A percentile compares a stretch with the other conserved stretches of the same genome.
phyloP scores from a whole-genome alignment of 2,329 filamentous ascomycete genomes.

The Trematosphaeria pertusa region DNA sequence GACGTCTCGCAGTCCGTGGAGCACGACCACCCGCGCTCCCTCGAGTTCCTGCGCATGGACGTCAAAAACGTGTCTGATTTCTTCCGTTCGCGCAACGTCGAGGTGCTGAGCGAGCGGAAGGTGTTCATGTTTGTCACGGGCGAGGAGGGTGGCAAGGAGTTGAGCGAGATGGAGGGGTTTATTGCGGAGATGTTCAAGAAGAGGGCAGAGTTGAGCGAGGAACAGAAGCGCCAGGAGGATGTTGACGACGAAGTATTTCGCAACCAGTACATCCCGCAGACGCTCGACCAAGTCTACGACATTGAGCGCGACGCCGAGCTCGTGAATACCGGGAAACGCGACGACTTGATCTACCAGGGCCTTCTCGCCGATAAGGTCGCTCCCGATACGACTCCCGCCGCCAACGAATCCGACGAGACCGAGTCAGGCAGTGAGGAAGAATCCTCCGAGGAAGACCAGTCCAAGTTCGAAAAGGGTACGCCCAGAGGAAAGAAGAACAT shows the following conservation, averaged over 20 bases:
- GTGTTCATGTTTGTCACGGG: constrained; percentile 84
- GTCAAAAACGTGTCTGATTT: constrained; percentile 97
- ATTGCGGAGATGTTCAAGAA: constrained; percentile 73
- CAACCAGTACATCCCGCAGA: constrained; percentile 96
- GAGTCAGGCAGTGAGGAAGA: constrained; percentile 25
- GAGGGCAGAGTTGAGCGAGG: constrained; percentile 57
- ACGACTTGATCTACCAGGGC: constrained; percentile 83
- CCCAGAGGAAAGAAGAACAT: constrained; percentile 66
- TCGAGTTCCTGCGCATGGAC: constrained; percentile 97
- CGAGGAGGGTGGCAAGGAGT: constrained; percentile 65
- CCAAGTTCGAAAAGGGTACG: constrained; percentile 43
- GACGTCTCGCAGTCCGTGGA: constrained; percentile 98
- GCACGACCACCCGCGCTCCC: constrained; percentile 89
- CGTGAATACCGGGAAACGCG: constrained; percentile 74
- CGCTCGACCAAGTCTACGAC: constrained; percentile 94
- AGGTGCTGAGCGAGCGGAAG: constrained; percentile 78
- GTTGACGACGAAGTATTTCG: constrained; percentile 92
- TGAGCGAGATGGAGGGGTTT: constrained; percentile 65
- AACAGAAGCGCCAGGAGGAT: constrained; percentile 65
- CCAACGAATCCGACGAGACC: constrained; percentile 56
- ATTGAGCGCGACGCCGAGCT: constrained; percentile 87
- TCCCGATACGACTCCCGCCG: constrained; percentile 26
- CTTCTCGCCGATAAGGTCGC: constrained; percentile 74
- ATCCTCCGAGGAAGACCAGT: constrained; percentile 37
- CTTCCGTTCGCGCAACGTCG: constrained; percentile 84